Evolutionary conservation across 305 asterid genomes (phyloP).

Genomic region (Fraxinus albicans): DNA sequence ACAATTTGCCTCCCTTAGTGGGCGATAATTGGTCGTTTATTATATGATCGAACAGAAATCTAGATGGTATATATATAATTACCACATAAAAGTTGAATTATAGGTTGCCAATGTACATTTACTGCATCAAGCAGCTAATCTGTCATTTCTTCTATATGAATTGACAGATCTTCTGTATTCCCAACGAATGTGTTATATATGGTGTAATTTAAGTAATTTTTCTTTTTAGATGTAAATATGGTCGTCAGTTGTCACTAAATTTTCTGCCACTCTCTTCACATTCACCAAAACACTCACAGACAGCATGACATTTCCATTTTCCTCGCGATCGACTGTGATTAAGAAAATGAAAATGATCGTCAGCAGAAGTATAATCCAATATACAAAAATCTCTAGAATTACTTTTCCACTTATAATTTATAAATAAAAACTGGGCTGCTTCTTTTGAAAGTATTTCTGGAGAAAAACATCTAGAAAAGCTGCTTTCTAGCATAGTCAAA

Average conservation of each 20-base stretch:
- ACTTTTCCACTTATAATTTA: not conserved
- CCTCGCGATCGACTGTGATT: not conserved
- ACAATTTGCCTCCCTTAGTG: constrained; percentile 65
- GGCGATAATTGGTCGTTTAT: constrained; percentile 35
- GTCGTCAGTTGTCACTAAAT: not conserved
- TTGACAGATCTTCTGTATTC: not conserved
- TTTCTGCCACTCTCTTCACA: not conserved
- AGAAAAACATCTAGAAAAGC: not conserved
- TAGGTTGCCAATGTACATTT: not conserved
- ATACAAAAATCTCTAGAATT: not conserved
- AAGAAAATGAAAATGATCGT: not conserved
- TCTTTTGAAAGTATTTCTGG: not conserved
- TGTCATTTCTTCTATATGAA: not conserved
- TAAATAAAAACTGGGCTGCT: not conserved
- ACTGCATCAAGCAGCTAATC: not conserved
- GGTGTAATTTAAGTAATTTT: not conserved
- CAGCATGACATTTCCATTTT: not conserved
- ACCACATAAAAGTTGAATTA: not conserved
- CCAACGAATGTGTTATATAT: not conserved
- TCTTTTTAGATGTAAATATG: not conserved
- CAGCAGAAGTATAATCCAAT: not conserved
- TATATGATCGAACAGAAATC: not conserved
- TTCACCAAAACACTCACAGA: not conserved
- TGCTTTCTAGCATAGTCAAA: not conserved
- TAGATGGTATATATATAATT: not conserved